Conservation (phyloP, 164 flowering plant genomes). For the Aristolochia californica region DNA sequence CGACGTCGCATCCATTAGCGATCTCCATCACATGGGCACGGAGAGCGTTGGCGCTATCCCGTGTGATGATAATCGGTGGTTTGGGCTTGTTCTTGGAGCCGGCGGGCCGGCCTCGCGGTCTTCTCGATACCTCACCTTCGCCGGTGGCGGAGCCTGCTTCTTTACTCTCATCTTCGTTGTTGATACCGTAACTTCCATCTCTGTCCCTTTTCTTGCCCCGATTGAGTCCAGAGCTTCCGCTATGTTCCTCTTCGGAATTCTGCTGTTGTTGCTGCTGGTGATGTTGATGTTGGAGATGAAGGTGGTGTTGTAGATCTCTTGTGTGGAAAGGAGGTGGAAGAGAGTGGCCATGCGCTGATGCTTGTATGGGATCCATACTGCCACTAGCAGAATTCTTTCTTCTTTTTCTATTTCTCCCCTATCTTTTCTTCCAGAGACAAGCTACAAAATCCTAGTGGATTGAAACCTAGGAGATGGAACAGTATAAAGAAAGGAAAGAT, state of each 20-base stretch:
- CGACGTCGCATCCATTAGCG: constrained; percentile 64
- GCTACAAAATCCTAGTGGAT: constrained; percentile 4
- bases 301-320: constrained; percentile 58
- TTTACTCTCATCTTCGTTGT: constrained; percentile 14
- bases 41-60: constrained; percentile 84
- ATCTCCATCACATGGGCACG: constrained; percentile 84
- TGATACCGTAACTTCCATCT: constrained; percentile 11
- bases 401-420: not conserved
- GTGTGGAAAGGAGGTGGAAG: constrained; percentile 76
- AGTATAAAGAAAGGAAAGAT: not conserved
- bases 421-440: not conserved
- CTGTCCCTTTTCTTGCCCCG: constrained; percentile 29
- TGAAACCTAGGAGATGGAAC: constrained; percentile 1
- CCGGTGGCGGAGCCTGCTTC: constrained; percentile 16
- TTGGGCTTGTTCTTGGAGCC: constrained; percentile 93
- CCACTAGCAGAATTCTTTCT: not conserved
- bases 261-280: constrained; percentile 39
- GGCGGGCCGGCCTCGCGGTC: constrained; percentile 76
- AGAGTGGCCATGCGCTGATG: constrained; percentile 52
- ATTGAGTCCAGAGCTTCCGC: constrained; percentile 23
- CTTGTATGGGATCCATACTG: constrained; percentile 59
- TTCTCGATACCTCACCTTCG: constrained; percentile 42
- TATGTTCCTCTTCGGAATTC: constrained; percentile 50
- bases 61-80: constrained; percentile 84
- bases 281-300: constrained; percentile 32